Percentiles rank a stretch among this genome's conserved stretches.
Conservation (phyloP, 1,284 basidiomycete genomes). For the Cryptococcus sp. region DNA sequence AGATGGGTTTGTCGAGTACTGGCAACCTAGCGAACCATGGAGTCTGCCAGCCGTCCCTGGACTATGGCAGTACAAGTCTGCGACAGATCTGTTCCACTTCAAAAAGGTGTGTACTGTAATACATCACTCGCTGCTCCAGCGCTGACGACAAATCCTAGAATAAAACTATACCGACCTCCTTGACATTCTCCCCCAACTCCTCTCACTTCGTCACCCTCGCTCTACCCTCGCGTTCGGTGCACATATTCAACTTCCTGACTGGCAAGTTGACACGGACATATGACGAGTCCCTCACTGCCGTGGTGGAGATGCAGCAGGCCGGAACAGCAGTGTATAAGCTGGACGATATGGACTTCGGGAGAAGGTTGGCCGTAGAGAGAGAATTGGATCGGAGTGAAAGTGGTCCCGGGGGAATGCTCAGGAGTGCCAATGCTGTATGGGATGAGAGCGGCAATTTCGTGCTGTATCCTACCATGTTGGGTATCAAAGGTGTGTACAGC, state of each 20-base stretch:
- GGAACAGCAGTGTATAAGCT: constrained; percentile 86
- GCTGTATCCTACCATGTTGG: constrained; percentile 87
- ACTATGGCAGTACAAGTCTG: constrained; percentile 86
- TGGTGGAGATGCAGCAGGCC: constrained; percentile 96
- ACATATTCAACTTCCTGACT: constrained; percentile 85
- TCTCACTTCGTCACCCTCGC: constrained; percentile 90
- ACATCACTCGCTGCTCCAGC: neutral
- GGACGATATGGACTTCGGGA: constrained; percentile 99
- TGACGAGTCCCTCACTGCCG: constrained; percentile 88
- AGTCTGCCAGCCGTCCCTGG: constrained; percentile 74
- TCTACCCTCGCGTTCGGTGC: constrained; percentile 86
- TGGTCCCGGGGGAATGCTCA: constrained; percentile 47
- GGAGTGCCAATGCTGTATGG: constrained; percentile 86
- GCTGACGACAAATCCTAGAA: constrained; percentile 58
- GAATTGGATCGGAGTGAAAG: constrained; percentile 67
- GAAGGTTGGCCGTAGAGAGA: constrained; percentile 85
- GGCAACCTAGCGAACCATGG: constrained; percentile 86
- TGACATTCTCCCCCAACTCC: constrained; percentile 86
- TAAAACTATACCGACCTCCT: constrained; percentile 84
- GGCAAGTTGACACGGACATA: constrained; percentile 91
- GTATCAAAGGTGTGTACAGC: constrained; percentile 77
- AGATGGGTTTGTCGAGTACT: constrained; percentile 94
- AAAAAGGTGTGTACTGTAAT: constrained; percentile 70
- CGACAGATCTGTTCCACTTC: constrained; percentile 95
- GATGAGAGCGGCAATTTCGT: constrained; percentile 96